phyloP scores from a whole-genome alignment of 495 filamentous ascomycete genomes.

The Lasiosphaeris hirsuta region DNA sequence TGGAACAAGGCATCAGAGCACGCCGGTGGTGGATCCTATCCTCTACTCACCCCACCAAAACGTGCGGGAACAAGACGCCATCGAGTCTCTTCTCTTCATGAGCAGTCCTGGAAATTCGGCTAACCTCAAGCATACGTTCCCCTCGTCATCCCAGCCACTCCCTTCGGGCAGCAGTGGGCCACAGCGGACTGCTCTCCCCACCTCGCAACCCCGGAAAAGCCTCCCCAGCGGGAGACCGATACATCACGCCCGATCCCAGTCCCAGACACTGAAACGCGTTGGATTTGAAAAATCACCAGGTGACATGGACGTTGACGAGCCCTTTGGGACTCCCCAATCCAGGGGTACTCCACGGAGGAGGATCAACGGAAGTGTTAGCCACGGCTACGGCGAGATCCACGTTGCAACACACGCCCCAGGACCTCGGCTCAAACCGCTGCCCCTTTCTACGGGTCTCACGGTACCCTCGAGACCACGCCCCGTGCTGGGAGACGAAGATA shows the following conservation, averaged over 20 bases:
- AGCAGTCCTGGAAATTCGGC: slow-evolving; percentile 76
- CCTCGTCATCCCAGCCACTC: slow-evolving; percentile 34
- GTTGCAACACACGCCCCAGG: slow-evolving; percentile 4
- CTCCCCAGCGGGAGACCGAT: slow-evolving; percentile 42
- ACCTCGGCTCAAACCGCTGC: slow-evolving; percentile 31
- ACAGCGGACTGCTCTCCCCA: slow-evolving; percentile 40
- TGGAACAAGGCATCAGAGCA: slow-evolving; percentile 36
- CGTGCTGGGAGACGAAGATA: slow-evolving; percentile 39
- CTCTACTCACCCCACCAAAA: slow-evolving; percentile 48
- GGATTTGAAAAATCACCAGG: slow-evolving; percentile 45
- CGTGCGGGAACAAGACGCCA: slow-evolving; percentile 76
- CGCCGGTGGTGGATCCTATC: slow-evolving; percentile 62
- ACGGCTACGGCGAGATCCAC: slow-evolving; percentile 10
- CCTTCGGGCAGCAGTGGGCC: slow-evolving; percentile 15
- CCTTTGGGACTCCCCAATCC: slow-evolving; percentile 31
- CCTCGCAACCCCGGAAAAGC: slow-evolving; percentile 42
- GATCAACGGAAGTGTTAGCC: slow-evolving; percentile 28
- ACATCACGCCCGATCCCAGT: slow-evolving; percentile 31
- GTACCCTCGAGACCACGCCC: slow-evolving; percentile 33
- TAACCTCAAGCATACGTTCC: slow-evolving; percentile 50
- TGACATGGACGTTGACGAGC: slow-evolving; percentile 45
- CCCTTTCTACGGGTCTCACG: slow-evolving; percentile 38
- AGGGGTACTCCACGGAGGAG: slow-evolving; percentile 42
- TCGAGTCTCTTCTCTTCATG: slow-evolving; percentile 84
- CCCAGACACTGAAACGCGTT: slow-evolving; percentile 40